A percentile compares a stretch with the other conserved stretches of the same genome.
phyloP scores from a whole-genome alignment of 1,139 yeast genomes.

The Diutina pseudorugosa region DNA sequence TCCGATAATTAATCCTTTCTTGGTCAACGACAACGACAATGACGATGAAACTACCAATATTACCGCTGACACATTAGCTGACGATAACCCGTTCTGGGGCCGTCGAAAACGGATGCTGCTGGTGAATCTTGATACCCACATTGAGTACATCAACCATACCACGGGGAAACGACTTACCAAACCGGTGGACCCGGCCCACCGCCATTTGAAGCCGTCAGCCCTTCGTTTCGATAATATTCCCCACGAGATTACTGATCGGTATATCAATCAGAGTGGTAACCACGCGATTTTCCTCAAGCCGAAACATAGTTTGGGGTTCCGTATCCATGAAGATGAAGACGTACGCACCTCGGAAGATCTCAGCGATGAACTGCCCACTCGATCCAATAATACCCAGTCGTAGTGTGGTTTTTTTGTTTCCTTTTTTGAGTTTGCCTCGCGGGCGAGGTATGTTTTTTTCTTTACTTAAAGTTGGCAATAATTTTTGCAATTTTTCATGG shows the following conservation, averaged over 20 bases:
- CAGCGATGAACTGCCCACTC: not conserved
- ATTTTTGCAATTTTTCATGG: not conserved
- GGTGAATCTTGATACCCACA: not conserved
- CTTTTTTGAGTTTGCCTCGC: not conserved
- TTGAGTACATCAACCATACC: not conserved
- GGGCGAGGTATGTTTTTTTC: not conserved
- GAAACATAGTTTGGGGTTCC: slow-evolving; percentile 1
- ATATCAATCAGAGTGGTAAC: not conserved
- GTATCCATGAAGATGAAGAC: not conserved
- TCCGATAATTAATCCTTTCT: not conserved
- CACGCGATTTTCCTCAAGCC: not conserved
- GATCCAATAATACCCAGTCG: not conserved
- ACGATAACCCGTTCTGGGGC: not conserved
- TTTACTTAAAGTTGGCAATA: not conserved
- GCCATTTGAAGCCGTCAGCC: not conserved
- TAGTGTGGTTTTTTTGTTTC: no score
- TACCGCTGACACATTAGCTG: not conserved
- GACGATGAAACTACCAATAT: no score
- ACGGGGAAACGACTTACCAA: not conserved
- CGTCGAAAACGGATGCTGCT: not conserved
- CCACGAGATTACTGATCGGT: not conserved
- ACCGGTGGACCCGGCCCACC: not conserved
- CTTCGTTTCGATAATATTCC: not conserved
- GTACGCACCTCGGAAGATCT: not conserved
- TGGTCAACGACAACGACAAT: not conserved